Evolutionary conservation across 805 yeast species (phyloP).

Genomic region (Tetrapisispora taiwanensis): DNA sequence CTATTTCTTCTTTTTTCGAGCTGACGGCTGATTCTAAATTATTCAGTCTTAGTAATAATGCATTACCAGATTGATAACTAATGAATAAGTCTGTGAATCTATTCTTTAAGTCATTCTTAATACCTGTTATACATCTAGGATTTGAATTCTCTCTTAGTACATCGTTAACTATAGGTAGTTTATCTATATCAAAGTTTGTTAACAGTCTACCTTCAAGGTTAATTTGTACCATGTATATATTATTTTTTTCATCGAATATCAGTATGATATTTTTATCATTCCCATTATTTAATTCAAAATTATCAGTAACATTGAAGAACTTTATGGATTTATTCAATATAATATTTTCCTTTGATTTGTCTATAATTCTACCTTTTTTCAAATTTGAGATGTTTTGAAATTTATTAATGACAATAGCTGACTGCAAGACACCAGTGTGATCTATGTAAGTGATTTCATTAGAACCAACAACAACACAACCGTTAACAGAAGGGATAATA

Average conservation of each 20-base stretch:
- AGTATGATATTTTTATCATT: slow-evolving; percentile 10
- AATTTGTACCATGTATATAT: slow-evolving; percentile 18
- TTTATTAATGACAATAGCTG: slow-evolving; percentile 21
- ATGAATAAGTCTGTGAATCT: slow-evolving; percentile 42
- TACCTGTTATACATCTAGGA: slow-evolving; percentile 22
- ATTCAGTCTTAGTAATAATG: slow-evolving; percentile 34
- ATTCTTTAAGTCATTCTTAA: slow-evolving; percentile 19
- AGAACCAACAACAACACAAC: slow-evolving; percentile 59
- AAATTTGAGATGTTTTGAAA: slow-evolving; percentile 34
- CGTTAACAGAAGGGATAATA: slow-evolving; percentile 54
- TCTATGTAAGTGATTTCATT: slow-evolving; percentile 75
- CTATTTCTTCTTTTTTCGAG: slow-evolving; percentile 33
- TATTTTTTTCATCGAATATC: slow-evolving; percentile 20
- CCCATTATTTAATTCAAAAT: slow-evolving; percentile 5
- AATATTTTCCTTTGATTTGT: slow-evolving; percentile 24
- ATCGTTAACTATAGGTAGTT: slow-evolving; percentile 25
- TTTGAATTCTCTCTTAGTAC: slow-evolving; percentile 17
- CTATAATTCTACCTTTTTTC: slow-evolving; percentile 41
- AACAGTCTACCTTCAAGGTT: slow-evolving; percentile 26
- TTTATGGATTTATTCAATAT: slow-evolving; percentile 13
- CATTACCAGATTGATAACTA: slow-evolving; percentile 51
- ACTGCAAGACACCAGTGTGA: slow-evolving; percentile 40
- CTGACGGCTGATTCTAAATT: slow-evolving; percentile 22
- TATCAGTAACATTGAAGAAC: slow-evolving; percentile 2
- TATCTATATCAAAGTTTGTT: slow-evolving; percentile 21